Evolutionary conservation across 495 filamentous ascomycete species (phyloP), one percentile per base, ranked within the genome.

Genomic region (Podospora pseudopauciseta): DNA sequence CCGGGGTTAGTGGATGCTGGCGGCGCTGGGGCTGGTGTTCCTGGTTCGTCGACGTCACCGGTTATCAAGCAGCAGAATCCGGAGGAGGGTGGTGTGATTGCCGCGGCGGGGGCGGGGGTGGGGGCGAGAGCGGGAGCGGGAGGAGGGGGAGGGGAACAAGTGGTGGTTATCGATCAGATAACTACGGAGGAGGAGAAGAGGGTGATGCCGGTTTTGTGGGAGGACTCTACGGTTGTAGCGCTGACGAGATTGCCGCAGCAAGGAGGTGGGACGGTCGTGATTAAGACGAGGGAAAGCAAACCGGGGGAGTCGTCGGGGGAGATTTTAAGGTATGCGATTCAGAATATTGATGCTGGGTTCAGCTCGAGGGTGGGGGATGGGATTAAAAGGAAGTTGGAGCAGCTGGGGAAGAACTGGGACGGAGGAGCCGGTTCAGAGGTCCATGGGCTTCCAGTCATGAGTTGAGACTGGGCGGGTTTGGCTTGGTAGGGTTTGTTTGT

Each of bases 301-400:
- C 39, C 39, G 7, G 39, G 39, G 39, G 76, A 79, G 28, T 76
- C 77, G 60, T 83, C 83, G 0, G 71, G 55, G 5, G 75, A 83
- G 15, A 73, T 84, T 2, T 72, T 86, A n/a, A 61, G 67, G 9
- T 80, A 82, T 73, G 78, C 79, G 53, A 64, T 83, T 18, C 76
- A 76, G 65, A 74, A 81, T n/a, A 70, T 86, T 32, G 80, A 83
- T n/a, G 74, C 77, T 13, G 80, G 80, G 30, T 60, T 76, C 56
- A 78, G 77, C 73, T 75, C 78, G 2, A 69, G 80, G 39, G 65
- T 86, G 18, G 72, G 77, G 4, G 83, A 85, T 44, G 83, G 84
- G 19, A 83, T 86, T 58, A 75, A 74, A 65, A 76, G 79, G 19
- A 84, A 83, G 74, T 75, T 85, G 1, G 61, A 79, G 2, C n/a